phyloP scores from a whole-genome alignment of 2,329 filamentous ascomycete species.

The Claviceps sp. region DNA sequence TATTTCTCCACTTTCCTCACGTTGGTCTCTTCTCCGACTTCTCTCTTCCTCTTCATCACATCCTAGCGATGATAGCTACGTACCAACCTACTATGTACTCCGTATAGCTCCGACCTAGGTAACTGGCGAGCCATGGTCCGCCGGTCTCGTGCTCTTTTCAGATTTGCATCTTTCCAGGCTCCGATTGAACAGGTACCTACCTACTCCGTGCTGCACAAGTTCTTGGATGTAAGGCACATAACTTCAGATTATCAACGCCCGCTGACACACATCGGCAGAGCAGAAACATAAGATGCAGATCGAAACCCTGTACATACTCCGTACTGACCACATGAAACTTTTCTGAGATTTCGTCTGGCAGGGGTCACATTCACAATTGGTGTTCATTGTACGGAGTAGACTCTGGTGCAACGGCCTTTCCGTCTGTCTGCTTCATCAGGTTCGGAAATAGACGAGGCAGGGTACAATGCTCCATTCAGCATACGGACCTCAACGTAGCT shows the following conservation, averaged over 20 bases:
- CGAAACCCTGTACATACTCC: too few relatives aligned
- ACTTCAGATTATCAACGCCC: too few relatives aligned
- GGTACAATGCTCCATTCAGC: neutral
- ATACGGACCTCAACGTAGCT: neutral
- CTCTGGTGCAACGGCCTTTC: neutral
- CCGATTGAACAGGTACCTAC: too few relatives aligned
- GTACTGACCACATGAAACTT: neutral
- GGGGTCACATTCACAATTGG: neutral
- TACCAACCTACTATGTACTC: too few relatives aligned
- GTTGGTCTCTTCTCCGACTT: neutral
- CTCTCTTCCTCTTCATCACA: neutral
- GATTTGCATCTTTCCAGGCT: too few relatives aligned
- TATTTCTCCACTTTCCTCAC: neutral
- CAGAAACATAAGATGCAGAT: too few relatives aligned
- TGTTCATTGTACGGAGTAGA: too few relatives aligned
- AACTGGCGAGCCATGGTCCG: neutral
- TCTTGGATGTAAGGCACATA: too few relatives aligned
- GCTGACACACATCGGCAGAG: too few relatives aligned
- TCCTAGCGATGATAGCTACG: neutral
- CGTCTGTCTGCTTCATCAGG: neutral
- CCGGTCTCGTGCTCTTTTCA: neutral
- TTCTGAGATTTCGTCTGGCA: neutral
- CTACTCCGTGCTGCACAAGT: too few relatives aligned
- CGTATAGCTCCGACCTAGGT: too few relatives aligned
- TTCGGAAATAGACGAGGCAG: neutral